A percentile compares a stretch with the other conserved stretches of the same genome.
Evolutionary conservation across 2,329 filamentous ascomycete genomes (phyloP).

Genomic region (Cladosporium sp.): DNA sequence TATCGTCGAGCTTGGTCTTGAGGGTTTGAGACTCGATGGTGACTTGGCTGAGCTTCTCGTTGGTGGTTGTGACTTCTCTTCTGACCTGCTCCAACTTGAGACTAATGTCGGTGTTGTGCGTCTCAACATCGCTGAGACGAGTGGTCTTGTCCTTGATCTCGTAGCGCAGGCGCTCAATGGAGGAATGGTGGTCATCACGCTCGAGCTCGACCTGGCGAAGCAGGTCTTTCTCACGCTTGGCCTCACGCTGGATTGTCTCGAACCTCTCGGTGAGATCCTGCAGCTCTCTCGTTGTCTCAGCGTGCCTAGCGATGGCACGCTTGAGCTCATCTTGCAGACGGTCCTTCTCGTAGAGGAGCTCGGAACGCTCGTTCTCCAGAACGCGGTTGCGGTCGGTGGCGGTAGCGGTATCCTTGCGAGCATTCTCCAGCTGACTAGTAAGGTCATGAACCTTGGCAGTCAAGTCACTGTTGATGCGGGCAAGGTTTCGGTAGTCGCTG

Average conservation of each 20-base stretch:
- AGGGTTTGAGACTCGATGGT: conserved; percentile 22
- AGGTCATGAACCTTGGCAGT: conserved; percentile 23
- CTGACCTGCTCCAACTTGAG: conserved; percentile 22
- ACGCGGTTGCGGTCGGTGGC: conserved; percentile 22
- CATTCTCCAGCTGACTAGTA: conserved; percentile 19
- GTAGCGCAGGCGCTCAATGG: conserved; percentile 23
- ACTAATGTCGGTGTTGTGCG: conserved; percentile 18
- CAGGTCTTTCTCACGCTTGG: conserved; percentile 21
- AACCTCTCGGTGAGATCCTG: conserved; percentile 21
- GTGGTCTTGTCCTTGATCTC: conserved; percentile 24
- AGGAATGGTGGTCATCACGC: conserved; percentile 25
- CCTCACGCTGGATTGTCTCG: conserved; percentile 22
- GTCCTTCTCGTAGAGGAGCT: conserved; percentile 23
- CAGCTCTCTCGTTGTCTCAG: conserved; percentile 22
- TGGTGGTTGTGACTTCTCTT: conserved; percentile 20
- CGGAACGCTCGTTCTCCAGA: conserved; percentile 23
- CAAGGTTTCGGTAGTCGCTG: conserved; percentile 21
- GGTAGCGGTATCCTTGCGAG: conserved; percentile 22
- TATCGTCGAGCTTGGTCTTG: conserved; percentile 20
- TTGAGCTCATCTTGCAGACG: conserved; percentile 26
- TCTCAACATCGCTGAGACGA: conserved; percentile 21
- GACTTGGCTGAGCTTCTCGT: conserved; percentile 22
- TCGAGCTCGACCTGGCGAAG: conserved; percentile 24
- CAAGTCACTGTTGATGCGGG: conserved; percentile 25
- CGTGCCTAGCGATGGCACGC: conserved; percentile 18